phyloP scores from a whole-genome alignment of 495 filamentous ascomycete species.

The Tetracladium marchalianum region DNA sequence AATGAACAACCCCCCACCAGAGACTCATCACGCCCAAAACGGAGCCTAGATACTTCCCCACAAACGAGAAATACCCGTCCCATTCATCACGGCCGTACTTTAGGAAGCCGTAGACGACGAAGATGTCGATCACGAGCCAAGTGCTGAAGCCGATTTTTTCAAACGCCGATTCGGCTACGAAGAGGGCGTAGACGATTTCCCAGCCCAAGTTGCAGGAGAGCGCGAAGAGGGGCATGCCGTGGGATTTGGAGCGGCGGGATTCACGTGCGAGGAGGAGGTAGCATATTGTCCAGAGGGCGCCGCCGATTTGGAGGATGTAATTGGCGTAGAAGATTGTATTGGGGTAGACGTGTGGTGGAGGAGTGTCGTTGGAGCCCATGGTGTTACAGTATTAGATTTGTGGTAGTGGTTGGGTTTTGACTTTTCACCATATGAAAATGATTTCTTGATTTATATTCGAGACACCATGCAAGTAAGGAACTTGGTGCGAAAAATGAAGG shows the following conservation, averaged over 20 bases:
- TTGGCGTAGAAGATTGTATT: conserved; percentile 26
- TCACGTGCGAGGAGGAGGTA: conserved; percentile 33
- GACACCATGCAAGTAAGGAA: no score
- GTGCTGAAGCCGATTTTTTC: conserved; percentile 30
- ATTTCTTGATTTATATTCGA: no score
- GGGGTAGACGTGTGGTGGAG: conserved; percentile 25
- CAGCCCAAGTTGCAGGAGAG: conserved; percentile 34
- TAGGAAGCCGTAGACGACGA: conserved; percentile 28
- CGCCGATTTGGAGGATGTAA: conserved; percentile 27
- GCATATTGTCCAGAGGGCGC: conserved; percentile 29
- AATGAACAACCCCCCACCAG: conserved; percentile 22
- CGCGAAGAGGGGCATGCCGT: conserved; percentile 35
- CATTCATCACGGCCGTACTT: conserved; percentile 27
- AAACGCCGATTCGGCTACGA: conserved; percentile 26
- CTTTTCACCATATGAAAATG: neutral
- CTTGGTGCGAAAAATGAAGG: no score
- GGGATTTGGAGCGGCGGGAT: conserved; percentile 27
- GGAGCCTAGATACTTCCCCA: conserved; percentile 25
- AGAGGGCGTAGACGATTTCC: conserved; percentile 32
- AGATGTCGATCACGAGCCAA: conserved; percentile 33
- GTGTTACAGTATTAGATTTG: neutral
- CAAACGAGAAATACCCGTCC: conserved; percentile 19
- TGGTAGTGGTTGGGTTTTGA: conserved; percentile 1
- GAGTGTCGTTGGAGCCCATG: conserved; percentile 33
- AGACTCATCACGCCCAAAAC: conserved; percentile 21